Conservation (phyloP, 148 eudicot species). For the Silene latifolia region DNA sequence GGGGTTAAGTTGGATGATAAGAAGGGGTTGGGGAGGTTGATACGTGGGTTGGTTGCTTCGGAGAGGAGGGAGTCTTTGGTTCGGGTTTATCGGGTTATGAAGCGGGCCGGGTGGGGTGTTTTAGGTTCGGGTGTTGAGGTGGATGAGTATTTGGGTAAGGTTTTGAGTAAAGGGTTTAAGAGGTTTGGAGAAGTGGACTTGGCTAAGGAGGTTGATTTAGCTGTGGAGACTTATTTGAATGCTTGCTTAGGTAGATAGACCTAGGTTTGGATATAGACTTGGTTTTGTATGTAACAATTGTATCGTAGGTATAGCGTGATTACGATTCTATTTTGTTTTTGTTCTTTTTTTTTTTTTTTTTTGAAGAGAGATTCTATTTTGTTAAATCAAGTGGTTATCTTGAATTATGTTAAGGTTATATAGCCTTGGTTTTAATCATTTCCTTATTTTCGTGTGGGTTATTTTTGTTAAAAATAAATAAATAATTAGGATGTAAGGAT, state of each 20-base stretch:
- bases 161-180: constrained; percentile 67
- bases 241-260: constrained; percentile 37
- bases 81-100: constrained; percentile 74
- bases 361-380: too few species aligned
- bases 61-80: constrained; percentile 54
- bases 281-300: too few species aligned
- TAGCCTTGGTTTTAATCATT: too few species aligned
- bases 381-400: too few species aligned
- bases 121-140: constrained; percentile 33
- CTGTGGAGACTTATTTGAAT: constrained; percentile 28
- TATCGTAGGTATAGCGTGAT: too few species aligned
- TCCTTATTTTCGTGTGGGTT: too few species aligned
- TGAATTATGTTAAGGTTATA: too few species aligned
- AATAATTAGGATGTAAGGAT: too few species aligned
- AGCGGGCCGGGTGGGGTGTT: constrained; percentile 60
- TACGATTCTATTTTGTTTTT: too few species aligned
- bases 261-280: too few species aligned
- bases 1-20: constrained; percentile 39
- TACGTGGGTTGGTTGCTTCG: constrained; percentile 54
- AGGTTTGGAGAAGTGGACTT: constrained; percentile 55
- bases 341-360: too few species aligned
- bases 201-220: constrained; percentile 58
- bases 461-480: too few species aligned
- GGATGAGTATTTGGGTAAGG: constrained; percentile 75
- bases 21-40: constrained; percentile 56